These are phyloP conservation scores for Colletotrichum tanaceti DNA, from an alignment of 2,329 filamentous ascomycete species.

Conservation along the genomic window DNA sequence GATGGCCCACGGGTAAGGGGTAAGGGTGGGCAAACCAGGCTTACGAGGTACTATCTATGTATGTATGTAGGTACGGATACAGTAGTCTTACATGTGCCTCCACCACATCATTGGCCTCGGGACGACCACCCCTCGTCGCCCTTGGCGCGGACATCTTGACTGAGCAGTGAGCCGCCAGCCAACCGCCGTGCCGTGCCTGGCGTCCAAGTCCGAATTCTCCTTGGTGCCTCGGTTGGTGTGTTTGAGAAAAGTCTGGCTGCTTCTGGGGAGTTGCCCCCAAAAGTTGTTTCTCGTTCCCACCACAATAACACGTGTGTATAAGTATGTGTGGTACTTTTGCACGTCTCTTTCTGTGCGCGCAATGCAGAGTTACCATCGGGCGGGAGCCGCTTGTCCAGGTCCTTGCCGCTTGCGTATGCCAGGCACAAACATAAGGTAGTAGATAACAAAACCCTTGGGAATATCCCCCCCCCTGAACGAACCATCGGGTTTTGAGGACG, in stretches of 20 bases:
- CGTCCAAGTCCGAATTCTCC: background rate
- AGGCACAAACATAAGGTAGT: no score
- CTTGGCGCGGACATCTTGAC: conserved; percentile 16
- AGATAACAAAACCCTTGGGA: conserved; percentile 3
- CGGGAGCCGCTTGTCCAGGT: conserved; percentile 4
- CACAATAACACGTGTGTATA: conserved; percentile 2
- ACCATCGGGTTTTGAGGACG: background rate
- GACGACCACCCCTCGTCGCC: conserved; percentile 9
- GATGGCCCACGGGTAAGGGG: no score
- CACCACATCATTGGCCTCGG: conserved; percentile 23
- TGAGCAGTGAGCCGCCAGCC: conserved; percentile 36
- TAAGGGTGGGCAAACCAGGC: background rate
- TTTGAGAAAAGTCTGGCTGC: conserved; percentile 2
- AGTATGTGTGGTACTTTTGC: no score
- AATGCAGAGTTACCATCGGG: background rate
- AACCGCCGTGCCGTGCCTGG: conserved; percentile 34
- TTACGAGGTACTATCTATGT: no score
- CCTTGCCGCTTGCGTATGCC: conserved; percentile 2
- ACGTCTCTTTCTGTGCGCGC: background rate
- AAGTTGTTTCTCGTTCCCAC: conserved; percentile 2
- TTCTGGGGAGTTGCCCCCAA: conserved; percentile 23
- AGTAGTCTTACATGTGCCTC: conserved; percentile 23
- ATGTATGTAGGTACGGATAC: no score
- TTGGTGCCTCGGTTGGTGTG: background rate
- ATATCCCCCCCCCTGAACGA: conserved; percentile 20